phyloP scores from a whole-genome alignment of 805 yeast genomes.

The Debaryomyces prosopidis region DNA sequence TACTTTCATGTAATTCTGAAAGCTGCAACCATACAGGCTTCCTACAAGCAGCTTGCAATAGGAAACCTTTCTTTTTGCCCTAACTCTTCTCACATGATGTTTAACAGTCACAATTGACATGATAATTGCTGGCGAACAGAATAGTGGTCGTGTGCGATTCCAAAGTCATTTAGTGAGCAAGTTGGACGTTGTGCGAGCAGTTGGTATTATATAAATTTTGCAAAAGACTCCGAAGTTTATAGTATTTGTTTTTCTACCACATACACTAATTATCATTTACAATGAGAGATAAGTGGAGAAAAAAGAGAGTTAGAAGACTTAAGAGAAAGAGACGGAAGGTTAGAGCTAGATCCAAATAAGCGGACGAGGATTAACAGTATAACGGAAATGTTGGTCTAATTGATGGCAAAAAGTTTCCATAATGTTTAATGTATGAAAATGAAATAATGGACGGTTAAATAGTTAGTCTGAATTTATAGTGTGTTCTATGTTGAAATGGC shows the following conservation, averaged over 20 bases:
- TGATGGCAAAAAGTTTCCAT: background rate
- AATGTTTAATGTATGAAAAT: too few relatives aligned
- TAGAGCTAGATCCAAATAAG: constrained; percentile 99
- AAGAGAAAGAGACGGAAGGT: constrained; percentile 99
- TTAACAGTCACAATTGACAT: background rate
- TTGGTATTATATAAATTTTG: background rate
- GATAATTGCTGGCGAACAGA: too few relatives aligned
- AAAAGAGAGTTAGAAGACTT: constrained; percentile 99
- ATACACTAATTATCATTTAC: constrained; percentile 37
- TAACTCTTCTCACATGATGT: background rate
- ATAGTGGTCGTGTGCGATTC: background rate
- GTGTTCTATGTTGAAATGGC: background rate
- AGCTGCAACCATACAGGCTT: too few relatives aligned
- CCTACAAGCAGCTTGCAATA: too few relatives aligned
- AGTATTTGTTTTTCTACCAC: constrained; percentile 15
- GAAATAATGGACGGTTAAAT: background rate
- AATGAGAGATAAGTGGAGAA: constrained; percentile 99
- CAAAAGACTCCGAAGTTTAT: constrained; percentile 6
- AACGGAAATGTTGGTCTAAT: background rate
- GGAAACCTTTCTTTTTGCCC: background rate
- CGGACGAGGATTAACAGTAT: constrained; percentile 38
- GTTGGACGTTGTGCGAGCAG: background rate
- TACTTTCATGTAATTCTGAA: too few relatives aligned
- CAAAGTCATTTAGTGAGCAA: background rate
- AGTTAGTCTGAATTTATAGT: background rate